These are phyloP conservation scores for Exophiala mesophila DNA, from an alignment of 2,329 filamentous ascomycete genomes.

Conservation along the genomic window DNA sequence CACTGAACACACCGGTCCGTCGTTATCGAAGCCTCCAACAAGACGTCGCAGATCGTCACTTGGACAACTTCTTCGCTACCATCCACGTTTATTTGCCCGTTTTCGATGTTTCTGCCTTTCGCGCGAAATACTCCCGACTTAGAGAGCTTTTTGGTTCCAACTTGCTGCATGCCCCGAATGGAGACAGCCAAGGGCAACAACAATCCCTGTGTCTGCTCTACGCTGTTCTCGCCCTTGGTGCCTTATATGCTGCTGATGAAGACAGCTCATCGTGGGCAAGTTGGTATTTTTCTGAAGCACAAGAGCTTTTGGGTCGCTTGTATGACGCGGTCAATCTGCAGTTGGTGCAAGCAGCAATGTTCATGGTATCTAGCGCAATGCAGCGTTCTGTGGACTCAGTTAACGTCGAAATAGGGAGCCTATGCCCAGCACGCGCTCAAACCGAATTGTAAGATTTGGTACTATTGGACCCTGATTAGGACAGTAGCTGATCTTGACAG, in stretches of 20 bases:
- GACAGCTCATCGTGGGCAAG: conserved; percentile 6
- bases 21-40: not conserved
- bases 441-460: conserved; percentile 2
- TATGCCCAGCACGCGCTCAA: conserved; percentile 8
- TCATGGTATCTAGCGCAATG: conserved; percentile 1
- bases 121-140: conserved; percentile 1
- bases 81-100: conserved; percentile 6
- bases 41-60: conserved; percentile 2
- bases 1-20: not conserved
- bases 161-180: not conserved
- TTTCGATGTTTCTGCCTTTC: not conserved
- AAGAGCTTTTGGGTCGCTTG: not conserved
- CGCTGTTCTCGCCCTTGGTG: conserved; percentile 6
- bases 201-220: conserved; percentile 5
- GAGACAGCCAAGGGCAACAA: not conserved
- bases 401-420: conserved; percentile 2
- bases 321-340: conserved; percentile 1
- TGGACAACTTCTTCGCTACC: conserved; percentile 2
- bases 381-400: not conserved
- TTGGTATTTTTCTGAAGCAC: conserved; percentile 5
- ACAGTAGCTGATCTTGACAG: too few relatives aligned
- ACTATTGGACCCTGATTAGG: too few relatives aligned
- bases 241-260: conserved; percentile 4
- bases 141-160: conserved; percentile 2
- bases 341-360: conserved; percentile 7